Conservation (phyloP, 306 rosid genomes). For the Gastrolobium villosum region DNA sequence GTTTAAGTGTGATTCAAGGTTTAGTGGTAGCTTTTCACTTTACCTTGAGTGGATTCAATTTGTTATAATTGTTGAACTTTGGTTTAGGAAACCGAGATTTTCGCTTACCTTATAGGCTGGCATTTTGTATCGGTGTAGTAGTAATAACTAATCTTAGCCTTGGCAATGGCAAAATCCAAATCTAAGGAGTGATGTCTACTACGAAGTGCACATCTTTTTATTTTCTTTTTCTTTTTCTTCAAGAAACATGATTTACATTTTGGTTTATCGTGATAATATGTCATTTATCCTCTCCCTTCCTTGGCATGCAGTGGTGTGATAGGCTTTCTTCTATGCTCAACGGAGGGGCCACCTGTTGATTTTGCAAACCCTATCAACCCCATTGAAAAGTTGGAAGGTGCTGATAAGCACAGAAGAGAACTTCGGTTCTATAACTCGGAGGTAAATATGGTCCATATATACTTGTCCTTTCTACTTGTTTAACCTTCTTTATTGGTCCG, state of each 20-base stretch:
- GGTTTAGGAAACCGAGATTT: neutral
- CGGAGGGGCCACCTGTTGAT: constrained; percentile 88
- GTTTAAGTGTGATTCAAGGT: constrained; percentile 12
- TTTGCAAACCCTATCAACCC: constrained; percentile 87
- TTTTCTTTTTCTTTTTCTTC: neutral
- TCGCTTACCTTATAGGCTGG: neutral
- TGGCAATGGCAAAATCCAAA: constrained; percentile 24
- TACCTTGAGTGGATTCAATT: constrained; percentile 14
- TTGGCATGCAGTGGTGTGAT: constrained; percentile 81
- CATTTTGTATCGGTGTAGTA: constrained; percentile 4
- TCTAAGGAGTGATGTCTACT: neutral
- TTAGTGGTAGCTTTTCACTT: constrained; percentile 15
- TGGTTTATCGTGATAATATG: constrained; percentile 14
- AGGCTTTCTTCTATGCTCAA: constrained; percentile 89
- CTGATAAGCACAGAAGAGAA: constrained; percentile 74
- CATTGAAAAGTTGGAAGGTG: constrained; percentile 88
- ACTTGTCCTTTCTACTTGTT: neutral
- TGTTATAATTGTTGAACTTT: neutral
- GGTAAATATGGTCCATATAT: constrained; percentile 50
- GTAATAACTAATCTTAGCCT: neutral
- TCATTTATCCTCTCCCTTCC: constrained; percentile 9
- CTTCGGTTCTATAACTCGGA: constrained; percentile 90
- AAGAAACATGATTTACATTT: neutral
- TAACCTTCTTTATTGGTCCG: constrained; percentile 18
- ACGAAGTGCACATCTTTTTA: neutral